These are phyloP conservation scores for Trichophyton equinum DNA, from an alignment of 2,329 filamentous ascomycete species.

Conservation along the genomic window DNA sequence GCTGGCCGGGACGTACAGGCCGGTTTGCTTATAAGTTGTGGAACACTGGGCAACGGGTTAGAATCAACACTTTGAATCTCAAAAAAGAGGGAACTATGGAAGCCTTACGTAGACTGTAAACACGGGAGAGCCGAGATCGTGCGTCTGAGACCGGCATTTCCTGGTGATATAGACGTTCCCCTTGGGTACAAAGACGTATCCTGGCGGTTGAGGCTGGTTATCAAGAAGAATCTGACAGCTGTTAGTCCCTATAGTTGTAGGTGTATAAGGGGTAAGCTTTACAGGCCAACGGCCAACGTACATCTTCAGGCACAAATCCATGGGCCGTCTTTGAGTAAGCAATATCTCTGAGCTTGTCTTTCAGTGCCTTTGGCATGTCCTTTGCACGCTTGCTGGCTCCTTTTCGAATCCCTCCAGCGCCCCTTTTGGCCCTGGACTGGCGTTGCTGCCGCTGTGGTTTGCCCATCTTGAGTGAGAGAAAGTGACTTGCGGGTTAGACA, in stretches of 20 bases:
- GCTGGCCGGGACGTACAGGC: constrained; percentile 32
- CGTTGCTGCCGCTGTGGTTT: background rate
- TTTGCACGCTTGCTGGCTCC: background rate
- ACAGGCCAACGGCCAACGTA: background rate
- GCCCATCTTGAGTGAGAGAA: background rate
- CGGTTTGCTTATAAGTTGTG: constrained; percentile 23
- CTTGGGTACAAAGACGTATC: constrained; percentile 31
- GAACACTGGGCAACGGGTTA: constrained; percentile 16
- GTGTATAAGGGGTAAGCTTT: background rate
- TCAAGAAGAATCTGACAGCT: constrained; percentile 22
- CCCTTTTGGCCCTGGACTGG: background rate
- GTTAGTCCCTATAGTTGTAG: background rate
- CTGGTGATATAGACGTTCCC: constrained; percentile 34
- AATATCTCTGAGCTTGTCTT: background rate
- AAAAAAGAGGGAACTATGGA: background rate
- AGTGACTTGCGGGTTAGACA: no score
- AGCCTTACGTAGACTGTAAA: constrained; percentile 28
- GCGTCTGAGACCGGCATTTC: constrained; percentile 28
- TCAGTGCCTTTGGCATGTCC: background rate
- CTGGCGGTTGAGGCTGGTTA: constrained; percentile 18
- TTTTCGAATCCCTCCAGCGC: background rate
- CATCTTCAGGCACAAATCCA: background rate
- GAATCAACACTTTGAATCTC: background rate
- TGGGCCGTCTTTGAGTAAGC: background rate
- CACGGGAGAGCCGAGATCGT: constrained; percentile 20